phyloP scores from a whole-genome alignment of 23 red algal species.

The Porphyridium purpureum region DNA sequence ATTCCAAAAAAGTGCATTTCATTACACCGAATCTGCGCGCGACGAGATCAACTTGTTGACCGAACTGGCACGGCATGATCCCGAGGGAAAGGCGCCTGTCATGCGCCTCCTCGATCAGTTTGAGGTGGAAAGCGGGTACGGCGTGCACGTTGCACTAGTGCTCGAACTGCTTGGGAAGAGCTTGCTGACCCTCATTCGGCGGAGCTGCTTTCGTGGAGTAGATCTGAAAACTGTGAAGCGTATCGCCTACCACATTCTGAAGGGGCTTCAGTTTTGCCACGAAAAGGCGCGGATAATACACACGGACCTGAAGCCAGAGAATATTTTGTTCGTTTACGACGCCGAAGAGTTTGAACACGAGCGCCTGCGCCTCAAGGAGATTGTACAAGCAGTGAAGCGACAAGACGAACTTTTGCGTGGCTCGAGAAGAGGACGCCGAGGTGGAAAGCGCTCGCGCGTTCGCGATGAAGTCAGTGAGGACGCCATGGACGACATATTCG shows the following conservation, averaged over 20 bases:
- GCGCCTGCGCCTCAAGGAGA: too few relatives aligned
- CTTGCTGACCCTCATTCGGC: slow-evolving; percentile 65
- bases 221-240: slow-evolving; percentile 33
- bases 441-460: too few relatives aligned
- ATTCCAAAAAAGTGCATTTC: slow-evolving; percentile 69
- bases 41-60: slow-evolving; percentile 70
- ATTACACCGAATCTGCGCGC: slow-evolving; percentile 66
- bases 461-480: too few relatives aligned
- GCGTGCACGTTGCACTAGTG: slow-evolving; percentile 65
- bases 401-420: too few relatives aligned
- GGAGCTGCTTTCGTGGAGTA: slow-evolving; percentile 57
- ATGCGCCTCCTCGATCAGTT: slow-evolving; percentile 63
- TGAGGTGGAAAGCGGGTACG: slow-evolving; percentile 56
- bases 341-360: too few relatives aligned
- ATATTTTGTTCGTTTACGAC: slow-evolving; percentile 73
- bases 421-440: too few relatives aligned
- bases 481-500: too few relatives aligned
- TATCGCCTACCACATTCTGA: slow-evolving; percentile 35
- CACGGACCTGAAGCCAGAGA: slow-evolving; percentile 95
- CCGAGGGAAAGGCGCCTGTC: slow-evolving; percentile 12
- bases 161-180: slow-evolving; percentile 83
- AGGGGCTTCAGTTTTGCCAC: slow-evolving; percentile 59
- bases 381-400: too few relatives aligned
- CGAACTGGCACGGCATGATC: slow-evolving; percentile 10
- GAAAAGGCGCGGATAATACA: slow-evolving; percentile 67